These are phyloP conservation scores for Penicillium sp. DNA, from an alignment of 2,329 filamentous ascomycete genomes.

Conservation along the genomic window DNA sequence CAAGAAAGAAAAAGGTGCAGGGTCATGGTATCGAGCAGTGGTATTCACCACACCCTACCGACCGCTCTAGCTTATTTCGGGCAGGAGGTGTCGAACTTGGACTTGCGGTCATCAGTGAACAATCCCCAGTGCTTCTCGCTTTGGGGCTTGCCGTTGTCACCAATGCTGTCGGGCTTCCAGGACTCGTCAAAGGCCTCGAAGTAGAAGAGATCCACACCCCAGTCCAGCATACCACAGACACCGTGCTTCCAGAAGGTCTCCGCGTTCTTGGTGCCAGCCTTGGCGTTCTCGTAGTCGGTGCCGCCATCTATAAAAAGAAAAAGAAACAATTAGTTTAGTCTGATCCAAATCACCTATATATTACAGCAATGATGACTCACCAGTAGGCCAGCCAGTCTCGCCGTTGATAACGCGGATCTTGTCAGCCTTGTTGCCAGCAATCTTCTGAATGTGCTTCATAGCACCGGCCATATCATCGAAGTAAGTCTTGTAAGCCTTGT, in stretches of 20 bases:
- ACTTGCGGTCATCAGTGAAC: constrained; percentile 62
- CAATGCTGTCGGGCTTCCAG: constrained; percentile 68
- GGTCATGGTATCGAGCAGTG: too few species aligned
- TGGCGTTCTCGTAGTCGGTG: constrained; percentile 64
- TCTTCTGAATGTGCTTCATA: constrained; percentile 63
- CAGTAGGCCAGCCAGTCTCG: constrained; percentile 70
- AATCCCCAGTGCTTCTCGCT: constrained; percentile 73
- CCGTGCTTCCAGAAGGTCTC: constrained; percentile 64
- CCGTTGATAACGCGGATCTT: constrained; percentile 70
- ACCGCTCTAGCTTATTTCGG: constrained; percentile 38
- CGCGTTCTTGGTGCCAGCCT: constrained; percentile 64
- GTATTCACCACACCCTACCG: too few species aligned
- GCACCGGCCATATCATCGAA: constrained; percentile 70
- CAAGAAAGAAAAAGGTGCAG: too few species aligned
- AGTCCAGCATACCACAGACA: constrained; percentile 67
- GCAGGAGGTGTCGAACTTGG: constrained; percentile 61
- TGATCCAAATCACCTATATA: neutral
- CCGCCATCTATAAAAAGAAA: constrained; percentile 53
- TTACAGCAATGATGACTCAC: constrained; percentile 24
- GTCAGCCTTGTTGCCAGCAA: constrained; percentile 57
- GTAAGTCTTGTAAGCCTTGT: constrained; percentile 65
- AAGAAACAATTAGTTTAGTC: constrained; percentile 2
- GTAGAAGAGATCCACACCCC: constrained; percentile 71
- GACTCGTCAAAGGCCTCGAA: constrained; percentile 76
- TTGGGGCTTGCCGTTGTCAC: constrained; percentile 64